Conservation (phyloP, 805 yeast genomes). For the Candida yuanshanica region DNA sequence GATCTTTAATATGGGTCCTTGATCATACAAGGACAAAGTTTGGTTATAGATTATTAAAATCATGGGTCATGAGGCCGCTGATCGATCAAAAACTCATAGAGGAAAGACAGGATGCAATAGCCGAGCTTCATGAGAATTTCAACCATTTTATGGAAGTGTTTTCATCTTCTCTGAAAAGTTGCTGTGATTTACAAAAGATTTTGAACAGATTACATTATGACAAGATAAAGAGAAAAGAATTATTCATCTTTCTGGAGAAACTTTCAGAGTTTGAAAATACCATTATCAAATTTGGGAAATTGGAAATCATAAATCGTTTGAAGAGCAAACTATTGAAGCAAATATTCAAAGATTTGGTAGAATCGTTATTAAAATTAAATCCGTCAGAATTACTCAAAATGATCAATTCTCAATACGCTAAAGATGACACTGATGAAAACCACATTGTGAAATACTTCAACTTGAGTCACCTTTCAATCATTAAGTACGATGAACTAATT, state of each 20-base stretch:
- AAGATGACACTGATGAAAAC: slow-evolving; percentile 43
- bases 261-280: slow-evolving; percentile 28
- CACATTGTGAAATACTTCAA: slow-evolving; percentile 41
- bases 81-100: slow-evolving; percentile 46
- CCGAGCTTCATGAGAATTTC: slow-evolving; percentile 37
- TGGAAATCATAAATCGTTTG: slow-evolving; percentile 18
- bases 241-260: slow-evolving; percentile 44
- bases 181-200: slow-evolving; percentile 55
- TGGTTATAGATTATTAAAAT: slow-evolving; percentile 60
- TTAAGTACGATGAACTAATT: slow-evolving; percentile 8
- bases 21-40: slow-evolving; percentile 76
- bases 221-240: slow-evolving; percentile 52
- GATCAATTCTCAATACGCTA: slow-evolving; percentile 46
- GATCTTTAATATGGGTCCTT: slow-evolving; percentile 74
- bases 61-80: slow-evolving; percentile 78
- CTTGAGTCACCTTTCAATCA: slow-evolving; percentile 25
- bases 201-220: slow-evolving; percentile 57
- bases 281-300: slow-evolving; percentile 25
- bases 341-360: slow-evolving; percentile 34
- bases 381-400: slow-evolving; percentile 35
- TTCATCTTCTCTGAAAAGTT: slow-evolving; percentile 27
- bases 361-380: slow-evolving; percentile 25
- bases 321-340: slow-evolving; percentile 31
- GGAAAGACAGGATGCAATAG: slow-evolving; percentile 58
- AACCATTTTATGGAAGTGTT: slow-evolving; percentile 33